Evolutionary conservation across 2,329 filamentous ascomycete species (phyloP).

Genomic region (Calonectria crousiana): DNA sequence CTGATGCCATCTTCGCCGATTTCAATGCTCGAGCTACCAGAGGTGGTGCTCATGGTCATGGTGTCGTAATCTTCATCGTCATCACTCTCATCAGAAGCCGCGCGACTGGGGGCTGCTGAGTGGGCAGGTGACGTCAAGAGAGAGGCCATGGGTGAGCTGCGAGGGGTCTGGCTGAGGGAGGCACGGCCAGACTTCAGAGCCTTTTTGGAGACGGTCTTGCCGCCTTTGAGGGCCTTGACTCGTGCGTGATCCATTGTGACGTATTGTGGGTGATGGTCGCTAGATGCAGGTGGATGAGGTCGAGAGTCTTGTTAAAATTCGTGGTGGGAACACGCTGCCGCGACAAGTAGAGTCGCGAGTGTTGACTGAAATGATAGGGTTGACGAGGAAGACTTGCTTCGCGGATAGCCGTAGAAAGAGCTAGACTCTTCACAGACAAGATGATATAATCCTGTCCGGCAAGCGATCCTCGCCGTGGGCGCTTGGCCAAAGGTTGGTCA

Average conservation of each 20-base stretch:
- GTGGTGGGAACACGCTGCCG: neutral
- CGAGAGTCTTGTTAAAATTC: neutral
- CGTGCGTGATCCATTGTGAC: conserved; percentile 71
- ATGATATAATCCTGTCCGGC: conserved; percentile 31
- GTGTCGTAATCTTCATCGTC: conserved; percentile 63
- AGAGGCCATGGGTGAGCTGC: conserved; percentile 70
- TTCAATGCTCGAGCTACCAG: conserved; percentile 57
- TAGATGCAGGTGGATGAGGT: neutral
- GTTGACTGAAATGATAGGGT: neutral
- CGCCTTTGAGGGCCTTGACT: conserved; percentile 77
- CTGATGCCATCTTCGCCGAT: conserved; percentile 76
- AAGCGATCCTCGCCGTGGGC: conserved; percentile 40
- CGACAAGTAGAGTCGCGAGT: neutral
- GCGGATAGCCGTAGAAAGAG: conserved; percentile 16
- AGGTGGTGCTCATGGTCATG: conserved; percentile 58
- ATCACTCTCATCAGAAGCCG: conserved; percentile 71
- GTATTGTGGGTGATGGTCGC: neutral
- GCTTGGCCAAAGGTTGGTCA: conserved; percentile 28
- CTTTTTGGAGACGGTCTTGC: conserved; percentile 80
- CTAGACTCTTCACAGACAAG: conserved; percentile 19
- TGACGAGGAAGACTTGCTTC: conserved; percentile 43
- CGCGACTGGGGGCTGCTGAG: conserved; percentile 72
- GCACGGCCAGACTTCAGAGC: conserved; percentile 69
- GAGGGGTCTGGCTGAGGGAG: conserved; percentile 69
- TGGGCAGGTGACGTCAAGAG: conserved; percentile 67